Conservation (phyloP, 805 yeast species). For the Suhomyces kilbournensis region DNA sequence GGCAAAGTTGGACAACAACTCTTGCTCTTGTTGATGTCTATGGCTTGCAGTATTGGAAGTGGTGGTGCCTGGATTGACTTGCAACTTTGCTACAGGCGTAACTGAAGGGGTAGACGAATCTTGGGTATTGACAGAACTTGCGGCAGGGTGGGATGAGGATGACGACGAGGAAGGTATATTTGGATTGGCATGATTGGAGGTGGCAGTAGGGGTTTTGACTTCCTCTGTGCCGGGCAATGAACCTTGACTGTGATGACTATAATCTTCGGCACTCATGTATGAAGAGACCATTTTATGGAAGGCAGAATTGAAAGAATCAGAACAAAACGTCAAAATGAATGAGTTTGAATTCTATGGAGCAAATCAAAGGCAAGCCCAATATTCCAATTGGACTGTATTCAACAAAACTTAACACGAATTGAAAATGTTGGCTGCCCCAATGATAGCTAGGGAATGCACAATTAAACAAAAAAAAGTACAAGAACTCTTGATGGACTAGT, state of each 20-base stretch:
- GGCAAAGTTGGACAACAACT: conserved; percentile 35
- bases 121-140: not conserved
- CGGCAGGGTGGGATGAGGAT: not conserved
- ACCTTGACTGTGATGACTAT: not conserved
- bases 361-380: not conserved
- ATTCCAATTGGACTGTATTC: not conserved
- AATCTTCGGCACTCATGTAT: not conserved
- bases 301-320: not conserved
- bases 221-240: not conserved
- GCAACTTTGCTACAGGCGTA: not conserved
- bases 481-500: not conserved
- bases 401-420: not conserved
- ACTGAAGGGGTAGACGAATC: not conserved
- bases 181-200: not conserved
- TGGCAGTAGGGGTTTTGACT: not conserved
- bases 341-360: not conserved
- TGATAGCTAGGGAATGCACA: not conserved
- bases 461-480: not conserved
- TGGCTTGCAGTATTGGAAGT: conserved; percentile 34
- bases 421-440: not conserved
- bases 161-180: not conserved
- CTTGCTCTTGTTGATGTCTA: conserved; percentile 45
- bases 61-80: conserved; percentile 8
- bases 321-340: not conserved
- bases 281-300: not conserved